These are phyloP conservation scores for Termitomyces sp. DNA, from an alignment of 1,284 basidiomycete genomes.

Conservation along the genomic window DNA sequence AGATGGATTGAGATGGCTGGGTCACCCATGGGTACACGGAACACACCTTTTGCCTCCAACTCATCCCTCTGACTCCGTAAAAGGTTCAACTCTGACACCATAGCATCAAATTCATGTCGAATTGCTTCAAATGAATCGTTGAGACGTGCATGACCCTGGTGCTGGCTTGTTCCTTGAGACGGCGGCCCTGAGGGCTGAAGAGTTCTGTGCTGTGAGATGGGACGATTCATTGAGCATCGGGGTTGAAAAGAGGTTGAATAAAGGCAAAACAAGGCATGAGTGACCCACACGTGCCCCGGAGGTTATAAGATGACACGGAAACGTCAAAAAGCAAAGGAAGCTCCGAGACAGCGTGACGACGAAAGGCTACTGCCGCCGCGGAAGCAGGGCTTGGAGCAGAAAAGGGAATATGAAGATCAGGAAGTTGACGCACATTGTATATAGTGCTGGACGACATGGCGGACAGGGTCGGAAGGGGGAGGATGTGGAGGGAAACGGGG, in stretches of 20 bases:
- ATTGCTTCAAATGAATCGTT: slow-evolving; percentile 82
- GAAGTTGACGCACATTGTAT: slow-evolving; percentile 18
- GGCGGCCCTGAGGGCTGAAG: slow-evolving; percentile 53
- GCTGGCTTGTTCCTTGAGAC: slow-evolving; percentile 28
- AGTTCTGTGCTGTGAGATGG: slow-evolving; percentile 31
- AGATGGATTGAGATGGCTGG: slow-evolving; percentile 1
- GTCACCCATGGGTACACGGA: not conserved
- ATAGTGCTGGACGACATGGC: slow-evolving; percentile 16
- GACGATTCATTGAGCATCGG: slow-evolving; percentile 15
- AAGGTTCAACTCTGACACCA: slow-evolving; percentile 64
- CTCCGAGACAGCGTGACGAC: slow-evolving; percentile 11
- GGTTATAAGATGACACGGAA: slow-evolving; percentile 19
- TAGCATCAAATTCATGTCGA: slow-evolving; percentile 80
- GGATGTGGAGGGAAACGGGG: not conserved
- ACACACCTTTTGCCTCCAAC: slow-evolving; percentile 78
- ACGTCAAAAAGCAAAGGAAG: slow-evolving; percentile 17
- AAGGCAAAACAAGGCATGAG: slow-evolving; percentile 17
- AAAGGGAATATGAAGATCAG: slow-evolving; percentile 3
- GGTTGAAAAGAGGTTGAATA: slow-evolving; percentile 12
- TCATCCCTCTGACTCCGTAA: slow-evolving; percentile 84
- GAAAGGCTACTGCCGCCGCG: slow-evolving; percentile 12
- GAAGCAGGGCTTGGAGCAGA: slow-evolving; percentile 5
- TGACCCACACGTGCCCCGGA: slow-evolving; percentile 21
- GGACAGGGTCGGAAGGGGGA: not conserved
- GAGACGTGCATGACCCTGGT: slow-evolving; percentile 39